Conservation (phyloP, 23 red algal species). For the Gracilaria caudata region DNA sequence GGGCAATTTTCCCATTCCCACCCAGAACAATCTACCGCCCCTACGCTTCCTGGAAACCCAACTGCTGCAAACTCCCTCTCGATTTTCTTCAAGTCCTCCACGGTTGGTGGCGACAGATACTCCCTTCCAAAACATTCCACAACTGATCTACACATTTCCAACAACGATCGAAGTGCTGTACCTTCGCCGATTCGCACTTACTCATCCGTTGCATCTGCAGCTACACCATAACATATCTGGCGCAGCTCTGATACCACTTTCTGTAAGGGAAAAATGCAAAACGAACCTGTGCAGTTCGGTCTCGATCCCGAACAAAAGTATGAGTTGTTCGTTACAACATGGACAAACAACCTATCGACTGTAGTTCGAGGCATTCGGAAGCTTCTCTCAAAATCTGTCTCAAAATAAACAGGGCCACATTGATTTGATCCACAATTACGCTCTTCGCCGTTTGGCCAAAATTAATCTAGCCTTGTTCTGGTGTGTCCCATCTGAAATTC, state of each 20-base stretch:
- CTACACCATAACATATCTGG: slow-evolving; percentile 3
- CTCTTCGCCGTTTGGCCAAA: neutral
- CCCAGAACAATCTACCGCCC: slow-evolving; percentile 5
- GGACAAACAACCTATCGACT: neutral
- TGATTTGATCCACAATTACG: neutral
- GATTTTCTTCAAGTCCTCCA: neutral
- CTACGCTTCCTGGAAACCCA: slow-evolving; percentile 24
- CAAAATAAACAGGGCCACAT: neutral
- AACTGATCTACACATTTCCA: neutral
- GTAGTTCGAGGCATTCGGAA: slow-evolving; percentile 19
- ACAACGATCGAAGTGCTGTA: neutral
- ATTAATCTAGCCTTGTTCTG: neutral
- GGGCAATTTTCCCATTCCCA: slow-evolving; percentile 25
- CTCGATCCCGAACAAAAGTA: slow-evolving; percentile 27
- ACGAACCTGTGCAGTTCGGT: slow-evolving; percentile 9
- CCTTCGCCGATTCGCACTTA: neutral
- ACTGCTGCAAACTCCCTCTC: slow-evolving; percentile 1
- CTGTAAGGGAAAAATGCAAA: slow-evolving; percentile 1
- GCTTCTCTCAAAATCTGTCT: neutral
- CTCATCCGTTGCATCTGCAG: slow-evolving; percentile 10
- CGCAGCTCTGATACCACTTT: slow-evolving; percentile 28
- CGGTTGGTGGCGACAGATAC: neutral
- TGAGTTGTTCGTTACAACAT: neutral
- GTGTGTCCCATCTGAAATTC: neutral
- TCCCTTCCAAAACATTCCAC: neutral